A percentile compares a stretch with the other conserved stretches of the same genome.
Conservation (phyloP, 164 flowering plant species). For the Tetracentron sinense region DNA sequence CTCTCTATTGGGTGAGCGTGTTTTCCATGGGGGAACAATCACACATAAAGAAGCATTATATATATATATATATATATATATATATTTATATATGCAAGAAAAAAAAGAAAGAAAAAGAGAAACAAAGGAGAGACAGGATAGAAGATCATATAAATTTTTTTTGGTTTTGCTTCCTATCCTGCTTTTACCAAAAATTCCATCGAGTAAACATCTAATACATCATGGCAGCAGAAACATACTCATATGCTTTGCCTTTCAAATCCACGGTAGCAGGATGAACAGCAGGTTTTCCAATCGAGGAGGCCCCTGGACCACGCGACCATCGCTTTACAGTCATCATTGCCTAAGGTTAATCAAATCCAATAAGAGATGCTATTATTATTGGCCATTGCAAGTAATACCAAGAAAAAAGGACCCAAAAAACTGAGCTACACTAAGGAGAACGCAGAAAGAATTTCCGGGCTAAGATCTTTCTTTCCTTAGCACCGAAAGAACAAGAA, state of each 20-base stretch:
- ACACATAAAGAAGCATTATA: no score
- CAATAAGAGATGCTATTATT: background rate
- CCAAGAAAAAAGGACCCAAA: background rate
- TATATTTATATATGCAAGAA: no score
- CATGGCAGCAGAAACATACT: constrained; percentile 43
- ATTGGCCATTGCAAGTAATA: background rate
- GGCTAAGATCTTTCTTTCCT: no score
- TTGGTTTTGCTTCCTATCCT: background rate
- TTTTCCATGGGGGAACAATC: no score
- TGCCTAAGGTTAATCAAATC: constrained; percentile 36
- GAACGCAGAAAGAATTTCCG: no score
- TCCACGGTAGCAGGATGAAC: constrained; percentile 89
- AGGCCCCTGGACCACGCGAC: constrained; percentile 64
- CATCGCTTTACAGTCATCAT: constrained; percentile 96
- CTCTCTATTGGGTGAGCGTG: no score
- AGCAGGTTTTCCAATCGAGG: constrained; percentile 76
- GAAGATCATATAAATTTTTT: no score
- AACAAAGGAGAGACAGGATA: no score
- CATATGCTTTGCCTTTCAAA: constrained; percentile 91
- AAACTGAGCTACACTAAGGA: background rate
- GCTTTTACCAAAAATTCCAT: background rate
- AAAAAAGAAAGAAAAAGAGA: no score
- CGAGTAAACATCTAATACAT: background rate
- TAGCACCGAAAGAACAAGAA: no score
- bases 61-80: no score